phyloP scores from a whole-genome alignment of 2,329 filamentous ascomycete species.

The Talaromyces rugulosus region DNA sequence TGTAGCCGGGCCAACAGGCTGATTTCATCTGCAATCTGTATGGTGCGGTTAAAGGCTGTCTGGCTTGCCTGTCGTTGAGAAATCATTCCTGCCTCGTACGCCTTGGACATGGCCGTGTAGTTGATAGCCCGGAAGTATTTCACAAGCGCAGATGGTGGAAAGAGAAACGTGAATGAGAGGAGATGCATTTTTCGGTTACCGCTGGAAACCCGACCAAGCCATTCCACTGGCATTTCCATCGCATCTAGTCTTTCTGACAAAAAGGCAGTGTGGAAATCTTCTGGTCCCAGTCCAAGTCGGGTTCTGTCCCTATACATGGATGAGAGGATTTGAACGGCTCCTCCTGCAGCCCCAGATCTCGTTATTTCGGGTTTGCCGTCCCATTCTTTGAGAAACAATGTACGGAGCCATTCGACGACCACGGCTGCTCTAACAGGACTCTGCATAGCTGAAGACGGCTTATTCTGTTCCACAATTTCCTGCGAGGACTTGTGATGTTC shows the following conservation, averaged over 20 bases:
- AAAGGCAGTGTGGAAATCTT: slow-evolving; percentile 70
- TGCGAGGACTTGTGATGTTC: slow-evolving; percentile 22
- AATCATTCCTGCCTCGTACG: slow-evolving; percentile 63
- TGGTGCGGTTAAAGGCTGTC: slow-evolving; percentile 37
- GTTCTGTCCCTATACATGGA: slow-evolving; percentile 69
- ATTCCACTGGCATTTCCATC: slow-evolving; percentile 69
- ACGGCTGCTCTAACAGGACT: slow-evolving; percentile 27
- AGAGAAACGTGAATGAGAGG: slow-evolving; percentile 76
- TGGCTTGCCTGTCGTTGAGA: slow-evolving; percentile 43
- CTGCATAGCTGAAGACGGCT: slow-evolving; percentile 8
- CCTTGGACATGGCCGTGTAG: slow-evolving; percentile 76
- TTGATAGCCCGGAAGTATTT: slow-evolving; percentile 86
- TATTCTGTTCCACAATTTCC: slow-evolving; percentile 5
- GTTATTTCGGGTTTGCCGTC: slow-evolving; percentile 68
- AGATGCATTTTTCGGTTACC: slow-evolving; percentile 67
- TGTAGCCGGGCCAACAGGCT: slow-evolving; percentile 61
- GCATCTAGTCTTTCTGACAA: slow-evolving; percentile 72
- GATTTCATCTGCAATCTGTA: slow-evolving; percentile 53
- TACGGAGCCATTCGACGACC: slow-evolving; percentile 48
- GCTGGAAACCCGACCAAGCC: slow-evolving; percentile 59
- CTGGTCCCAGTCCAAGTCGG: slow-evolving; percentile 61
- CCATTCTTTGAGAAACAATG: slow-evolving; percentile 75
- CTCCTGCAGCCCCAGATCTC: slow-evolving; percentile 67
- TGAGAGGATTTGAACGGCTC: slow-evolving; percentile 69
- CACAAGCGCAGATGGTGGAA: slow-evolving; percentile 67